phyloP scores from a whole-genome alignment of 106 monocot genomes.

The Ottelia alismoides region DNA sequence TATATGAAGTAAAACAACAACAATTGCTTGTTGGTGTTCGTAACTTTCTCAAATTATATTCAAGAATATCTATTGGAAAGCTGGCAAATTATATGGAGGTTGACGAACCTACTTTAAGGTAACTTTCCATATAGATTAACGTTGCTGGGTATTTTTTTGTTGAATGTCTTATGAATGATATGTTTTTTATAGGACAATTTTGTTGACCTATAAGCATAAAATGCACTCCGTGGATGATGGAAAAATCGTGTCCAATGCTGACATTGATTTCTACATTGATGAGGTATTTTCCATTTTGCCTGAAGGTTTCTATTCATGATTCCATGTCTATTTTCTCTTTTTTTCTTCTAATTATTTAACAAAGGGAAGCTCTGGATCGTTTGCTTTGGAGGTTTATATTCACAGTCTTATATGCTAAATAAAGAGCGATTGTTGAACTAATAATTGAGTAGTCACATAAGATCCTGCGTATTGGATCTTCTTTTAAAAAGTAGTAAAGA shows the following conservation, averaged over 20 bases:
- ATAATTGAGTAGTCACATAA: no score
- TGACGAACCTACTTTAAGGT: conserved; percentile 82
- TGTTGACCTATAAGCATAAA: conserved; percentile 98
- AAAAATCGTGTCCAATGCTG: conserved; percentile 70
- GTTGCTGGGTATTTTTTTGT: neutral
- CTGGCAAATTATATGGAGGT: conserved; percentile 86
- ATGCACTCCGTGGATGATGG: conserved; percentile 75
- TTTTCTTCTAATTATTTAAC: no score
- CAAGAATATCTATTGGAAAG: conserved; percentile 72
- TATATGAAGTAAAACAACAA: conserved; percentile 95
- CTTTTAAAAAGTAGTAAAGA: no score
- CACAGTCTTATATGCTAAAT: no score
- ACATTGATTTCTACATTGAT: conserved; percentile 73
- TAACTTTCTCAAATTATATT: conserved; percentile 74
- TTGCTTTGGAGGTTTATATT: no score
- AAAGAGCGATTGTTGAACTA: no score
- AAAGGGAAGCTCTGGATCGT: no score
- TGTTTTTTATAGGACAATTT: conserved; percentile 38
- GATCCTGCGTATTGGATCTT: neutral
- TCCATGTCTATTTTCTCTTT: no score
- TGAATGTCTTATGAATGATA: neutral
- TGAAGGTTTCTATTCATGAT: neutral
- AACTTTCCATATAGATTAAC: neutral
- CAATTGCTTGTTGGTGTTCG: conserved; percentile 72
- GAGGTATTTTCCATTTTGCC: conserved; percentile 35